A percentile compares a stretch with the other conserved stretches of the same genome.
These are phyloP conservation scores for Pseudogymnoascus verrucosus DNA, from an alignment of 2,329 filamentous ascomycete species.

Conservation along the genomic window DNA sequence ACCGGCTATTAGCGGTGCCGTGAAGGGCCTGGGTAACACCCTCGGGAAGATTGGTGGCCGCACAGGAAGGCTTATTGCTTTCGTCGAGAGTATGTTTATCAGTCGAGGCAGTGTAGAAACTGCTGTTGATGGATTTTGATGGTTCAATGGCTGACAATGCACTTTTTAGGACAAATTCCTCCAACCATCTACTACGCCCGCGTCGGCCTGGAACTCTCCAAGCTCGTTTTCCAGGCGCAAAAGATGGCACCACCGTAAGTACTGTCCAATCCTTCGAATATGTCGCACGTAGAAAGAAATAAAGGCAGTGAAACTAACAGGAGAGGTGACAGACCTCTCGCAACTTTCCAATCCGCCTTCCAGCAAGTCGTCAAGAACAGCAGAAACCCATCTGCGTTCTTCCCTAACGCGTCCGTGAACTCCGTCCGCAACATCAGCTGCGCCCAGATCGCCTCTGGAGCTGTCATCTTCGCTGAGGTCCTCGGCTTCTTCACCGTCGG, in stretches of 20 bases:
- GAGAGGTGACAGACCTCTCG: constrained; percentile 49
- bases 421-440: constrained; percentile 61
- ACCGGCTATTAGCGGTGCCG: constrained; percentile 65
- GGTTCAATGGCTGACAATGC: constrained; percentile 12
- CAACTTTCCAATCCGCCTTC: constrained; percentile 82
- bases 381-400: constrained; percentile 57
- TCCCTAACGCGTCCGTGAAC: constrained; percentile 43
- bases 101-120: constrained; percentile 10
- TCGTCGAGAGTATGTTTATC: constrained; percentile 71
- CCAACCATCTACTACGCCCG: constrained; percentile 85
- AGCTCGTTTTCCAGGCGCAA: constrained; percentile 78
- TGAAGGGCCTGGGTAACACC: constrained; percentile 56
- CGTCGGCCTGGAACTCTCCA: constrained; percentile 79
- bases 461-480: constrained; percentile 75
- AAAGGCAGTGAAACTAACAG: background rate
- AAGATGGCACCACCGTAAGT: constrained; percentile 95
- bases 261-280: background rate
- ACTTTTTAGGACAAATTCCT: constrained; percentile 65
- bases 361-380: constrained; percentile 63
- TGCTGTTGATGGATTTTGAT: constrained; percentile 9
- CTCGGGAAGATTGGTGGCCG: constrained; percentile 74
- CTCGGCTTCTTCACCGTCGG: constrained; percentile 97
- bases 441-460: constrained; percentile 62
- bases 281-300: background rate
- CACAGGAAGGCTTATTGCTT: constrained; percentile 68